Evolutionary conservation across 352 stramenopile species (phyloP).

Genomic region (Aphanomyces stellatus): DNA sequence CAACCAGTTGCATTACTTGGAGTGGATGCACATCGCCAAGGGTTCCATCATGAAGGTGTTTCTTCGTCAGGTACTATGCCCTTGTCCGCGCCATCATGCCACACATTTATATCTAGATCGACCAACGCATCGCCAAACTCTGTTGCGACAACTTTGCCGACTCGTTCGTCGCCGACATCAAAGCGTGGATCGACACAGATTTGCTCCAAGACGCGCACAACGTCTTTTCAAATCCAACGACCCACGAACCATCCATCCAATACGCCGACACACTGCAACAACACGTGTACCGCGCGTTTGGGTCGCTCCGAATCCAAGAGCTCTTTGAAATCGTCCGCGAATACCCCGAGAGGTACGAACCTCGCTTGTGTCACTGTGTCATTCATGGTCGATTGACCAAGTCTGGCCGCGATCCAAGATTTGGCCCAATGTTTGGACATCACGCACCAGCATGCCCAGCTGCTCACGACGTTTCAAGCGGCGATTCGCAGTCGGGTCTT

Average conservation of each 20-base stretch:
- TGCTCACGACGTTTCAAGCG: conserved; percentile 68
- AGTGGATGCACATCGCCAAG: conserved; percentile 17
- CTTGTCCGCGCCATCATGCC: neutral
- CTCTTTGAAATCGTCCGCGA: conserved; percentile 97
- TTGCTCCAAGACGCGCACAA: neutral
- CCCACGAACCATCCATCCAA: neutral
- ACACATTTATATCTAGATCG: conserved; percentile 13
- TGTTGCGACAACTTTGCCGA: neutral
- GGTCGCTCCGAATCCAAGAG: conserved; percentile 78
- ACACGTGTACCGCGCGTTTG: conserved; percentile 40
- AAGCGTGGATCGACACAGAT: neutral
- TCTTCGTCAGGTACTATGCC: conserved; percentile 3
- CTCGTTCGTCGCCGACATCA: neutral
- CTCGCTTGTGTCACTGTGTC: neutral
- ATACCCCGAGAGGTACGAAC: conserved; percentile 87
- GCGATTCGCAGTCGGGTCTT: conserved; percentile 83
- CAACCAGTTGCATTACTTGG: conserved; percentile 14
- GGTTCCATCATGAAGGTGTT: conserved; percentile 11
- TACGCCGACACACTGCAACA: neutral
- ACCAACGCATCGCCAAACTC: neutral
- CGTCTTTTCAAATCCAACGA: neutral
- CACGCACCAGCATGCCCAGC: conserved; percentile 74
- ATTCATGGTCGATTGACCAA: conserved; percentile 16
- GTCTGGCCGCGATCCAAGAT: conserved; percentile 57
- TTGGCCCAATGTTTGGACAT: conserved; percentile 64